Percentiles rank a stretch among this genome's conserved stretches.
phyloP scores from a whole-genome alignment of 108 stramenopile genomes.

The Mayamaea pseudoterrestris region DNA sequence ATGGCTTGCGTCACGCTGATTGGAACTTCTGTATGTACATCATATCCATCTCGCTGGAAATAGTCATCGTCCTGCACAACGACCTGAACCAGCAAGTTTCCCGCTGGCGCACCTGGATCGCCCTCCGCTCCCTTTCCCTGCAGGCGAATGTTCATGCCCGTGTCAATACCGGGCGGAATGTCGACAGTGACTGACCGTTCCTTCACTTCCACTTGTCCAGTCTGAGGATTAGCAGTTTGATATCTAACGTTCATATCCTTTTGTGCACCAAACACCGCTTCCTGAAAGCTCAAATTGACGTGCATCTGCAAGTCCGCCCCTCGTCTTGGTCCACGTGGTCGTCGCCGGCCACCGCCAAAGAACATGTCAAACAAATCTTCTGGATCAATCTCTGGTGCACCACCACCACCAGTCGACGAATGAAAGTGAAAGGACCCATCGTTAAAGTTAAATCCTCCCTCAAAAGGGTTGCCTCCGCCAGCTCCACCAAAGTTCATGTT shows the following conservation, averaged over 20 bases:
- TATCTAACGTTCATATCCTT: slow-evolving; percentile 74
- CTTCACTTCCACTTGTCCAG: slow-evolving; percentile 53
- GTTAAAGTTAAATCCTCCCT: slow-evolving; percentile 49
- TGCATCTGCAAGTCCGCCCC: slow-evolving; percentile 85
- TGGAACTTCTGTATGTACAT: slow-evolving; percentile 76
- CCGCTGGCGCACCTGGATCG: slow-evolving; percentile 74
- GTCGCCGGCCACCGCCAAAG: slow-evolving; percentile 51
- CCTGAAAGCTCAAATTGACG: slow-evolving; percentile 73
- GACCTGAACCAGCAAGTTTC: slow-evolving; percentile 84
- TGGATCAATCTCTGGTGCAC: slow-evolving; percentile 61
- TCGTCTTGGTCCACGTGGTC: slow-evolving; percentile 59
- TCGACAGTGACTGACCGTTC: slow-evolving; percentile 76
- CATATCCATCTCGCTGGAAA: slow-evolving; percentile 77
- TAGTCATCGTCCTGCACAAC: slow-evolving; percentile 81
- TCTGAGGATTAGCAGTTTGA: slow-evolving; percentile 51
- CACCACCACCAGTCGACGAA: slow-evolving; percentile 15
- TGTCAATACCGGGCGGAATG: slow-evolving; percentile 89
- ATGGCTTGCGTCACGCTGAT: slow-evolving; percentile 73
- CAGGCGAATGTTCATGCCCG: slow-evolving; percentile 85
- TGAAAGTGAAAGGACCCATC: slow-evolving; percentile 74
- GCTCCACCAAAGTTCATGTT: slow-evolving; percentile 49
- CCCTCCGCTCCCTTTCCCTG: slow-evolving; percentile 88
- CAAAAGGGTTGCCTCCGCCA: slow-evolving; percentile 44
- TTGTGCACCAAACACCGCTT: slow-evolving; percentile 77
- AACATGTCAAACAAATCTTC: slow-evolving; percentile 87